Conservation (phyloP, 257 asterid genomes). For the Paulownia fortunei region DNA sequence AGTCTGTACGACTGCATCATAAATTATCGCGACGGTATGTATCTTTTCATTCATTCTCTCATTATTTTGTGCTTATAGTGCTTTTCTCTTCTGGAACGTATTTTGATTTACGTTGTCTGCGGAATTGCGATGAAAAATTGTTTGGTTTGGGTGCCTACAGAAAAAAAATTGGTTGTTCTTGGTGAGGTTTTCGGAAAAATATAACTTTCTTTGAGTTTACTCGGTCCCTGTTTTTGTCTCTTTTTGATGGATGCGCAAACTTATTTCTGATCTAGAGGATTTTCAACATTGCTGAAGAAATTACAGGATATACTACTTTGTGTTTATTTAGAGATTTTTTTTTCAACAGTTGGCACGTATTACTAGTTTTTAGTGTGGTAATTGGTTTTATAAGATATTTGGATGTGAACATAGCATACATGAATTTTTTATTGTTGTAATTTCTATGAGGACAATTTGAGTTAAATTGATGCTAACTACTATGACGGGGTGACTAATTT, state of each 20-base stretch:
- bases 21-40: conserved; percentile 31
- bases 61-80: conserved; percentile 19
- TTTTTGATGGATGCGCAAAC: neutral
- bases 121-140: conserved; percentile 3
- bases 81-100: neutral
- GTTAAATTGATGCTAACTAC: neutral
- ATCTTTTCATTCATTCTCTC: neutral
- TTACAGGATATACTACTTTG: neutral
- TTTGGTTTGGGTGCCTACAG: neutral
- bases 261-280: conserved; percentile 26
- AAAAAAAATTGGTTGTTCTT: conserved; percentile 14
- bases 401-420: neutral
- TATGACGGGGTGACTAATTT: neutral
- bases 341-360: neutral
- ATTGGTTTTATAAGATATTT: neutral
- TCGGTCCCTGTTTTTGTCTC: neutral
- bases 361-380: neutral
- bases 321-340: neutral
- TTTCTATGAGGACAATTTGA: neutral
- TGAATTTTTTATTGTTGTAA: neutral
- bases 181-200: conserved; percentile 17
- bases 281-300: conserved; percentile 6
- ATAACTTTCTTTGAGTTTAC: neutral
- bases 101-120: conserved; percentile 7
- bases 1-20: conserved; percentile 7